These are phyloP conservation scores for Arthrobotrys sinensis DNA, from an alignment of 2,329 filamentous ascomycete genomes.

Conservation along the genomic window DNA sequence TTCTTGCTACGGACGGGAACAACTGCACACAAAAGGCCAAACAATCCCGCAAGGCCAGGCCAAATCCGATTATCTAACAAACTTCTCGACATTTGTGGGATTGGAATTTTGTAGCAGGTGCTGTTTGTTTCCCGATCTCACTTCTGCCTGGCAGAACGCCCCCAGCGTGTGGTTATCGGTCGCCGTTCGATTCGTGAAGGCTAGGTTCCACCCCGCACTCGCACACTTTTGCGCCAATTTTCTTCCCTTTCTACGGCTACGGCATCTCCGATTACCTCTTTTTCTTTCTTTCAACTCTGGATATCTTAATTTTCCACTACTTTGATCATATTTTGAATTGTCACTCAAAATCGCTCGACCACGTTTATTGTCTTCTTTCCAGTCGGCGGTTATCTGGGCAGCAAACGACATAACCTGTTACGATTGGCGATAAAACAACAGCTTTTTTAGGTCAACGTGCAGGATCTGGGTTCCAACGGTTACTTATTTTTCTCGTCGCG, in stretches of 20 bases:
- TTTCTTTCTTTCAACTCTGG: constrained; percentile 19
- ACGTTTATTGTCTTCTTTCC: constrained; percentile 5
- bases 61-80: constrained; percentile 12
- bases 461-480: constrained; percentile 45
- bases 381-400: constrained; percentile 11
- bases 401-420: constrained; percentile 12
- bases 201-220: constrained; percentile 53
- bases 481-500: constrained; percentile 30
- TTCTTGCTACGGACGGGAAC: constrained; percentile 23
- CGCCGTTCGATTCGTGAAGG: constrained; percentile 45
- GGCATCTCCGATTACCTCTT: constrained; percentile 26
- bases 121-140: constrained; percentile 17
- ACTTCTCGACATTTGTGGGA: not conserved
- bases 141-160: constrained; percentile 20
- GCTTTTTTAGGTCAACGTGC: constrained; percentile 41
- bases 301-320: constrained; percentile 10
- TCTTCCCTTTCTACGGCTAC: constrained; percentile 31
- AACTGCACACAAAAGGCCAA: constrained; percentile 42
- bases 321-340: constrained; percentile 28
- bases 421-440: constrained; percentile 50
- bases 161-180: constrained; percentile 29
- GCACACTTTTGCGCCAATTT: constrained; percentile 56
- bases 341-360: constrained; percentile 34
- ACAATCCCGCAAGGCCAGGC: constrained; percentile 46
- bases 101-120: constrained; percentile 2